Percentiles rank a stretch among this genome's conserved stretches.
phyloP scores from a whole-genome alignment of 2,329 filamentous ascomycete genomes.

The Paracoccidioides brasiliensis region DNA sequence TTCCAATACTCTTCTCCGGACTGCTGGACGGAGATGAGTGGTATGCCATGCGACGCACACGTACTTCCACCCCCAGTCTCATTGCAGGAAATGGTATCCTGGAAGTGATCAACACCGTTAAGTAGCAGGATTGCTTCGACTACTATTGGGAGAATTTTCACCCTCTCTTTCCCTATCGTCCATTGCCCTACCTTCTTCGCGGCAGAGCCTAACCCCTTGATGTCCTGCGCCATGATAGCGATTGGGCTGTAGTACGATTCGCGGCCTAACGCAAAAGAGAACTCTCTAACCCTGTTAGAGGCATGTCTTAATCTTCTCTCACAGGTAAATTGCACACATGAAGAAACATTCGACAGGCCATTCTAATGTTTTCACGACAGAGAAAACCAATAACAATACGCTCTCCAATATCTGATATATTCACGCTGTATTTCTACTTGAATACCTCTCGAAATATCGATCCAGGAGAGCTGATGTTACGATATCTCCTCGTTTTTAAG shows the following conservation, averaged over 20 bases:
- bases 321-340: conserved; percentile 10
- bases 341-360: background rate
- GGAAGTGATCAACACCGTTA: conserved; percentile 25
- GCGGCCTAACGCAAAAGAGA: conserved; percentile 21
- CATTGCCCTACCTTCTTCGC: conserved; percentile 22
- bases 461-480: conserved; percentile 21
- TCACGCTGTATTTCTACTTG: conserved; percentile 24
- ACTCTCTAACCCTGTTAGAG: conserved; percentile 22
- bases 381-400: conserved; percentile 21
- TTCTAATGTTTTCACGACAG: conserved; percentile 7
- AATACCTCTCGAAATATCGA: conserved; percentile 22
- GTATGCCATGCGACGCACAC: conserved; percentile 26
- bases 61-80: conserved; percentile 22
- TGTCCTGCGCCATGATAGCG: conserved; percentile 23
- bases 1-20: conserved; percentile 28
- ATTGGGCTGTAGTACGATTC: conserved; percentile 26
- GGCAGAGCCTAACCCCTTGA: conserved; percentile 20
- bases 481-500: conserved; percentile 23
- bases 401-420: conserved; percentile 23
- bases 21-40: conserved; percentile 26
- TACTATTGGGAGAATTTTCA: conserved; percentile 26
- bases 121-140: conserved; percentile 23
- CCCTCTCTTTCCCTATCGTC: conserved; percentile 24
- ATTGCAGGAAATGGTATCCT: conserved; percentile 21
- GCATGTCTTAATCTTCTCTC: conserved; percentile 21